Conservation (phyloP, 129 eudicot genomes). For the Pulicaria dysenterica region DNA sequence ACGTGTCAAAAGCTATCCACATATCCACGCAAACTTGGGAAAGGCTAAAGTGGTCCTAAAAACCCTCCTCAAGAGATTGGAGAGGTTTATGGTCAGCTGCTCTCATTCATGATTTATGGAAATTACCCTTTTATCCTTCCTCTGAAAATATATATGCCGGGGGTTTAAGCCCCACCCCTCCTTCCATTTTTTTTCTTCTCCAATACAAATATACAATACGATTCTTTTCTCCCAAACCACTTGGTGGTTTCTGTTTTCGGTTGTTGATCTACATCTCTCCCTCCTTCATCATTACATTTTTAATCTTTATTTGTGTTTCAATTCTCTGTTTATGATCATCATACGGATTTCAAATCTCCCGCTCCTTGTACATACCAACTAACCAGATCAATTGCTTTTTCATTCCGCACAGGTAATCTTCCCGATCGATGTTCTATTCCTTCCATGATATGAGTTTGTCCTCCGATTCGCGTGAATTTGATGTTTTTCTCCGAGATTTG, state of each 20-base stretch:
- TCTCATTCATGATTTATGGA: slow-evolving; percentile 15
- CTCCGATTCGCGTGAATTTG: slow-evolving; percentile 14
- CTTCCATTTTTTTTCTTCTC: background rate
- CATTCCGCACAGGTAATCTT: slow-evolving; percentile 30
- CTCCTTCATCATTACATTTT: slow-evolving; percentile 25
- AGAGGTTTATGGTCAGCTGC: slow-evolving; percentile 52
- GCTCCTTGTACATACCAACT: slow-evolving; percentile 21
- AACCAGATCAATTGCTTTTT: slow-evolving; percentile 31
- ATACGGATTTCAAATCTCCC: slow-evolving; percentile 25
- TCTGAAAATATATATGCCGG: slow-evolving; percentile 29
- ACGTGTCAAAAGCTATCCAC: slow-evolving; percentile 53
- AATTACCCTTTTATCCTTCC: slow-evolving; percentile 40
- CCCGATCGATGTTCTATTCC: slow-evolving; percentile 27
- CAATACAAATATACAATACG: slow-evolving; percentile 16
- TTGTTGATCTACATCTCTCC: slow-evolving; percentile 18
- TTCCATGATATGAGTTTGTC: background rate
- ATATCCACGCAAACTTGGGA: slow-evolving; percentile 44
- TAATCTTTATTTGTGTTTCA: background rate
- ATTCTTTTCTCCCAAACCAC: slow-evolving; percentile 36
- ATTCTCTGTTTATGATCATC: slow-evolving; percentile 24
- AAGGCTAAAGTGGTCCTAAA: slow-evolving; percentile 47
- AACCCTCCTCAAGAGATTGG: slow-evolving; percentile 34
- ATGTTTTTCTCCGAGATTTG: slow-evolving; percentile 23
- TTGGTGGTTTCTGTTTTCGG: slow-evolving; percentile 23
- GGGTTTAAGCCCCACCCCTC: slow-evolving; percentile 43